phyloP scores from a whole-genome alignment of 2,329 filamentous ascomycete species.

The Venturia nashicola region DNA sequence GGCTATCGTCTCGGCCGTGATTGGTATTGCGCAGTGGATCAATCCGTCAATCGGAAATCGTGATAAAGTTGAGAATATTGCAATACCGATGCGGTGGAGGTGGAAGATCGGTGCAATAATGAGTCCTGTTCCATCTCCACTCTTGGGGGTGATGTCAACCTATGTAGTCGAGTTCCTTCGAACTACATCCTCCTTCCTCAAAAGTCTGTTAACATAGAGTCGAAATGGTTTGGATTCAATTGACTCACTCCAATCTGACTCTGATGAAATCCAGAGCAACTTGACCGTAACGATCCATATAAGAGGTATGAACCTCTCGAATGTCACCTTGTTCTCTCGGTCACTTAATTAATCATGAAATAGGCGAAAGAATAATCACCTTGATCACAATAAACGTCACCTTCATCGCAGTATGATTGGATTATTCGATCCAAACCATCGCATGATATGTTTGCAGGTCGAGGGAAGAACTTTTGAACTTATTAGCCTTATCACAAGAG shows the following conservation, averaged over 20 bases:
- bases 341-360: background rate
- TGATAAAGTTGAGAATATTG: background rate
- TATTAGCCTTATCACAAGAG: background rate
- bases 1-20: background rate
- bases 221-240: background rate
- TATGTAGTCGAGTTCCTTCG: background rate
- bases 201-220: background rate
- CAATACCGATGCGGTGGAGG: background rate
- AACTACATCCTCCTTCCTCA: background rate
- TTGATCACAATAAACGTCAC: background rate
- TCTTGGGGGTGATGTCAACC: background rate
- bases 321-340: background rate
- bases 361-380: background rate
- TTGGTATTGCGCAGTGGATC: background rate
- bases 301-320: background rate
- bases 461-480: background rate
- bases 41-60: background rate
- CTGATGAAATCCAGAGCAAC: background rate
- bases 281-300: background rate
- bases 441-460: conserved; percentile 1
- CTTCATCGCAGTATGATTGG: conserved; percentile 5
- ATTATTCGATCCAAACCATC: background rate
- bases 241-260: background rate
- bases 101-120: background rate
- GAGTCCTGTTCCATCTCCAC: background rate